Evolutionary conservation across 495 filamentous ascomycete species (phyloP).

Genomic region (Hypoxylon subgilvum): DNA sequence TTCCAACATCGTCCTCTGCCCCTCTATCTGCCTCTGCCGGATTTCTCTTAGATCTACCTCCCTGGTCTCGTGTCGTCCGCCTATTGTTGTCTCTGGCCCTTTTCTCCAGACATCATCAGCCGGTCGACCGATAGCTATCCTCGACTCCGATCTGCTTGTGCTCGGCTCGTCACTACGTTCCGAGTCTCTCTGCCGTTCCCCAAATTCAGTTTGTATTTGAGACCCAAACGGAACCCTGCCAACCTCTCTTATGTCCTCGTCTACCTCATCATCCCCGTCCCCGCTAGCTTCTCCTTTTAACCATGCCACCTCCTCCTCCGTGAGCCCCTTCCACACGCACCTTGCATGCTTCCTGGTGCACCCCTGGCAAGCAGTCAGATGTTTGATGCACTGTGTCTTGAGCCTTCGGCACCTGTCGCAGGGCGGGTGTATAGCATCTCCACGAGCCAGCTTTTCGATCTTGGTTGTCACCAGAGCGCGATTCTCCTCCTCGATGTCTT

Average conservation of each 20-base stretch:
- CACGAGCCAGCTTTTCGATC: conserved; percentile 76
- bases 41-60: conserved; percentile 34
- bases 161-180: conserved; percentile 32
- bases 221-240: conserved; percentile 28
- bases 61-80: conserved; percentile 34
- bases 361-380: conserved; percentile 81
- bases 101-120: conserved; percentile 42
- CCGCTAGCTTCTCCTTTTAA: conserved; percentile 38
- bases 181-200: conserved; percentile 24
- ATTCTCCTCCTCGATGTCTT: conserved; percentile 43
- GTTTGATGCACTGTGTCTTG: conserved; percentile 81
- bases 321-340: conserved; percentile 80
- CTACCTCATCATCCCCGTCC: conserved; percentile 36
- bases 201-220: conserved; percentile 23
- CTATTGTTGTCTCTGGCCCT: conserved; percentile 23
- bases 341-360: conserved; percentile 90
- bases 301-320: conserved; percentile 66
- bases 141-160: conserved; percentile 25
- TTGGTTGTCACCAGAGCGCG: conserved; percentile 71
- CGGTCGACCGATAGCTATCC: conserved; percentile 36
- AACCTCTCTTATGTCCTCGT: conserved; percentile 33
- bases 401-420: conserved; percentile 83
- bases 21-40: conserved; percentile 29
- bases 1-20: conserved; percentile 11
- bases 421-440: conserved; percentile 74